Conservation (phyloP, 805 yeast genomes). For the Candida ipomoeae region DNA sequence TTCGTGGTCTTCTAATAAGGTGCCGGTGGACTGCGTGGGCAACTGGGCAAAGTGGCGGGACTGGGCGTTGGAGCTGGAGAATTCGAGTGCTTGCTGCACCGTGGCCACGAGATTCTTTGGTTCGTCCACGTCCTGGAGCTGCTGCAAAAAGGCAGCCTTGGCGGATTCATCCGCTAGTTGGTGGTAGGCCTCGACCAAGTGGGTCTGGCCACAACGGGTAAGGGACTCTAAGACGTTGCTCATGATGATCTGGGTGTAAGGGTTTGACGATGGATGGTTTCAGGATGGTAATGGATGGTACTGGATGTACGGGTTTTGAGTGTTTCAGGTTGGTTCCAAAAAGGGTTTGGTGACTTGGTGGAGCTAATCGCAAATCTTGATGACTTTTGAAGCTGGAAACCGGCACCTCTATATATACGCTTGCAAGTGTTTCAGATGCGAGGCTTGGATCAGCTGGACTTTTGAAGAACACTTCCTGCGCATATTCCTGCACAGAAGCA, state of each 20-base stretch:
- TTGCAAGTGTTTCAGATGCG: neutral
- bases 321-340: neutral
- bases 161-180: constrained; percentile 28
- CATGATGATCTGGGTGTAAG: neutral
- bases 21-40: constrained; percentile 45
- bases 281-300: too few relatives aligned
- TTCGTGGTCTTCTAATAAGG: constrained; percentile 41
- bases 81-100: constrained; percentile 45
- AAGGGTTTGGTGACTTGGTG: neutral
- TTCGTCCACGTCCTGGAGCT: constrained; percentile 39
- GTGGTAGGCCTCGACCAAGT: constrained; percentile 48
- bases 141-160: constrained; percentile 34
- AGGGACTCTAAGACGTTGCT: neutral
- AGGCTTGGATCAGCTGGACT: neutral
- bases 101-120: constrained; percentile 39
- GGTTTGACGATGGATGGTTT: neutral
- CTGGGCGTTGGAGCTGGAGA: constrained; percentile 22
- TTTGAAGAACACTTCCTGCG: neutral
- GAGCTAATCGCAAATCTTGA: too few relatives aligned
- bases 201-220: constrained; percentile 39
- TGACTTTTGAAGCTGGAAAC: neutral
- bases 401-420: neutral
- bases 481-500: neutral
- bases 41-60: constrained; percentile 41
- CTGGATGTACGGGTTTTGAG: too few relatives aligned